Base-by-base conservation (phyloP, 176 grass and related monocot genomes). In the Carex myosuroides region DNA sequence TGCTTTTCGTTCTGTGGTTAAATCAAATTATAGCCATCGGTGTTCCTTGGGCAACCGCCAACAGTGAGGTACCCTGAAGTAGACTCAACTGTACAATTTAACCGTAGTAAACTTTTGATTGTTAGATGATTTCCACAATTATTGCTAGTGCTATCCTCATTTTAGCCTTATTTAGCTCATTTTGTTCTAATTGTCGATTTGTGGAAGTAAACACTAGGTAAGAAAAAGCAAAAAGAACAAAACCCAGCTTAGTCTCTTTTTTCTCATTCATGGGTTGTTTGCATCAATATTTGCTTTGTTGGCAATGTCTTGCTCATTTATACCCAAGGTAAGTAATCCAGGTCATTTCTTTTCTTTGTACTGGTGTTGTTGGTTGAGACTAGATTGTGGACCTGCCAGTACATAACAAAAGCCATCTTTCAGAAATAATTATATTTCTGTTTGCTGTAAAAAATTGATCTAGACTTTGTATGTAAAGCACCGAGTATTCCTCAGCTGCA, bases 81-180 rank as follows among this genome's bases (percentile, higher is more conserved):
- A 35, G 21, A 26, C 83, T 87, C 12, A 59, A 71, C 78, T 7
- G 5, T 89, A 16, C 76, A 79, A 83, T 37, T 68, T 59, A 41
- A 20, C 74, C 17, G 16, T n/a, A 10, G 13, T 39, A 41, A 60
- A 48, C 56, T 52, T 59, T 81, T 52, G 81, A 11, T 13, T 12
- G 18, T 75, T 61, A 48, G 42, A 37, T 83, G 20, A 58, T 50
- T 88, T 63, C 2, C 79, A 8, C 32, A 63, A 76, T 10, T 39
- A 17, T 59, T 60, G 32, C 8, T 73, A 5, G 70, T 73, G 41
- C 2, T 73, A 52, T 48, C 33, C 65, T 69, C 65, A 59, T 39
- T 69, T 69, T 50, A 73, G n/a, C 42, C 44, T 73, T 26, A 1
- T 72, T 72, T 72, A 20, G 20, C 42, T 73, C n/a, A 73, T 73